A percentile compares a stretch with the other conserved stretches of the same genome.
phyloP scores from a whole-genome alignment of 805 yeast species.

The Pichia californica region DNA sequence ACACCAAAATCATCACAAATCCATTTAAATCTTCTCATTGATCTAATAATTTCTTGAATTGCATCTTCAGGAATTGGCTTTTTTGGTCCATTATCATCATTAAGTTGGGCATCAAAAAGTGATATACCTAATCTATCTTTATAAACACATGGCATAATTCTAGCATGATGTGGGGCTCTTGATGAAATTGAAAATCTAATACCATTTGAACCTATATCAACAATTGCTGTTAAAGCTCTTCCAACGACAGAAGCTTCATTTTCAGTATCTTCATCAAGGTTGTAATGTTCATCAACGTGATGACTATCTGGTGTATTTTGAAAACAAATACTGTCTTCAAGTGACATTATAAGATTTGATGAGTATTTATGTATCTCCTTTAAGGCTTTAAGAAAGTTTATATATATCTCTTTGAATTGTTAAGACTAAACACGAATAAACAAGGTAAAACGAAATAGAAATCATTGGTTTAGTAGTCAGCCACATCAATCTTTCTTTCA shows the following conservation, averaged over 20 bases:
- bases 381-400: too few species aligned
- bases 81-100: conserved; percentile 28
- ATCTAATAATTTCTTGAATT: conserved; percentile 51
- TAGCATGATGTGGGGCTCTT: conserved; percentile 59
- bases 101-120: conserved; percentile 53
- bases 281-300: conserved; percentile 21
- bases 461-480: too few species aligned
- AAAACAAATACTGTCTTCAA: conserved; percentile 23
- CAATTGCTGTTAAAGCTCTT: conserved; percentile 55
- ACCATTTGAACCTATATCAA: conserved; percentile 75
- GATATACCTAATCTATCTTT: conserved; percentile 70
- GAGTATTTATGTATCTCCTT: neutral
- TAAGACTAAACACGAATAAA: too few species aligned
- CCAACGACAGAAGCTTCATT: conserved; percentile 53
- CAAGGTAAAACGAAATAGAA: too few species aligned
- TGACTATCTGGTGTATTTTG: conserved; percentile 26
- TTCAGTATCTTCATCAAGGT: conserved; percentile 16
- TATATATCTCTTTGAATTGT: too few species aligned
- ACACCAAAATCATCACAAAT: conserved; percentile 75
- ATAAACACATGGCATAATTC: conserved; percentile 72
- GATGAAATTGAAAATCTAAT: conserved; percentile 68
- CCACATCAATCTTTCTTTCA: too few species aligned
- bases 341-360: neutral
- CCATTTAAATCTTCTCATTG: conserved; percentile 60
- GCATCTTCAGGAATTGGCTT: conserved; percentile 53